Base-by-base conservation (phyloP, 1,284 basidiomycete genomes). In the Malassezia equina region DNA sequence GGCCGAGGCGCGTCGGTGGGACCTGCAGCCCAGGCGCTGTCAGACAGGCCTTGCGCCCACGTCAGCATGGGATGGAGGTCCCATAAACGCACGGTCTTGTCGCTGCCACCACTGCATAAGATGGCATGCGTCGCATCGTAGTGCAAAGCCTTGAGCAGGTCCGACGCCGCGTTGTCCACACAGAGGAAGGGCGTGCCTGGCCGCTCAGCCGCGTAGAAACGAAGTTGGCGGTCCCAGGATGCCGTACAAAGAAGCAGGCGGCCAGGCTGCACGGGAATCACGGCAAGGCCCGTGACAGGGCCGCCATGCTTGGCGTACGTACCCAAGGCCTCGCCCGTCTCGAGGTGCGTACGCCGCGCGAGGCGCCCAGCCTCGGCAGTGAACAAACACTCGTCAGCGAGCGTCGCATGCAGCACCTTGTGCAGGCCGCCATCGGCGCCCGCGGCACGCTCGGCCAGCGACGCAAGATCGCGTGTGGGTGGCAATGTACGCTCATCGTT, bases 111-210 rank as follows among this genome's bases (percentile, higher is more conserved):
- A 32, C 45, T 52, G 12, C 55, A 36, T 2, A 62, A 45, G 42
- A 55, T 25, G n/a, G 15, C 25, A 19, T 54, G 49, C 41, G 17
- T 17, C 2, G 51, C 25, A 39, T 54, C 51, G 13, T 46, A 47
- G 39, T 44, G 39, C 23, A 62, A 28, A 6, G 58, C 45, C 59
- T 62, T 62, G 60, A 62, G 52, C 19, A 62, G 53, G 29, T 62
- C 60, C n/a, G 51, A 25, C 13, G 47, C 49, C 9, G 60, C 60
- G 12, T 59, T 24, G 2, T 44, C 27, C 29, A 57, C 17, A 13
- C 19, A 34, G 9, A 56, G 11, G 7, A 42, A 47, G 19, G 51
- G 32, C 23, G 43, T 27, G 3, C 41, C 19, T 23, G 25, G 36
- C 8, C 23, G 33, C 24, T 25, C 47, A 4, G 36, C 27, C 5